Percentiles rank a stretch among this genome's conserved stretches.
Evolutionary conservation across 805 yeast species (phyloP).

Genomic region (Scheffersomyces lignosus): DNA sequence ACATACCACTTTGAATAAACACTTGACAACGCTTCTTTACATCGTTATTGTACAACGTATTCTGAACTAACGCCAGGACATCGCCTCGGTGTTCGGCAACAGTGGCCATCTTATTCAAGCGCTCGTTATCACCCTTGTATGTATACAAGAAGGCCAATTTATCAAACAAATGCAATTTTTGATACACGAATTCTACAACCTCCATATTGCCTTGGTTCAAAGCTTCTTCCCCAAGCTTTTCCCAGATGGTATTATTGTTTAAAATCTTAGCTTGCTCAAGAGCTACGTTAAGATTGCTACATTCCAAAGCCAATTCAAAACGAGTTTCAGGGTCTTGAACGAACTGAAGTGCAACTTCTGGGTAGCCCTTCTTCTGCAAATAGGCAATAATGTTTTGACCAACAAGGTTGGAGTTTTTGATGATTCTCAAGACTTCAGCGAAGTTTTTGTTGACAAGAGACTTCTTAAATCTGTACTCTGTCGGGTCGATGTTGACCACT

Average conservation of each 20-base stretch:
- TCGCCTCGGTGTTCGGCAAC: constrained; percentile 91
- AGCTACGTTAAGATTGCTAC: constrained; percentile 88
- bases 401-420: constrained; percentile 84
- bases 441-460: constrained; percentile 89
- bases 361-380: constrained; percentile 91
- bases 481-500: constrained; percentile 80
- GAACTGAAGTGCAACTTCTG: constrained; percentile 95
- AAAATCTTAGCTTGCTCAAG: constrained; percentile 80
- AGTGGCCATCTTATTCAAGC: constrained; percentile 79
- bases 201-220: constrained; percentile 84
- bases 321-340: constrained; percentile 96
- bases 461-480: constrained; percentile 94
- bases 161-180: constrained; percentile 82
- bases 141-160: constrained; percentile 87
- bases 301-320: constrained; percentile 92
- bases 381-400: constrained; percentile 97
- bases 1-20: constrained; percentile 74
- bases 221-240: constrained; percentile 81
- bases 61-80: constrained; percentile 74
- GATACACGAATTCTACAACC: constrained; percentile 83
- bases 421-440: constrained; percentile 86
- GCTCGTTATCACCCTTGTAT: constrained; percentile 74
- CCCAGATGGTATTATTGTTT: constrained; percentile 72
- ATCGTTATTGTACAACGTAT: constrained; percentile 74
- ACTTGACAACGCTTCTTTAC: constrained; percentile 72